phyloP scores from a whole-genome alignment of 257 asterid genomes.

The Nicotiana otophora region DNA sequence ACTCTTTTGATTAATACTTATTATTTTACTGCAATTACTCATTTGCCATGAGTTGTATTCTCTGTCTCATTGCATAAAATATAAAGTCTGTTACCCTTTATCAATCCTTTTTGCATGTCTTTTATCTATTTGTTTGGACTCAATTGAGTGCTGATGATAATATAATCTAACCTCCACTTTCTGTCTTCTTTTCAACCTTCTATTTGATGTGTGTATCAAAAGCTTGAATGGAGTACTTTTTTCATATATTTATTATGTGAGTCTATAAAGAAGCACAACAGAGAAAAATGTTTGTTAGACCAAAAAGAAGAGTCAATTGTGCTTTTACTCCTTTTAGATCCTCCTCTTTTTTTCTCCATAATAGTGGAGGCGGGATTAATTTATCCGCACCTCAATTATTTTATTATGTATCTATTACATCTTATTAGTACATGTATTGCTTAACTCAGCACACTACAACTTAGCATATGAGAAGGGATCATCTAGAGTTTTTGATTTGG shows the following conservation, averaged over 20 bases:
- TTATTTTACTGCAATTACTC: neutral
- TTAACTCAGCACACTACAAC: neutral
- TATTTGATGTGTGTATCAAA: slow-evolving; percentile 13
- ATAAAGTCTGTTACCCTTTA: neutral
- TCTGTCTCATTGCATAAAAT: neutral
- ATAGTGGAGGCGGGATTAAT: neutral
- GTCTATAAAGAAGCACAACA: slow-evolving; percentile 28
- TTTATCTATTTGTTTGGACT: slow-evolving; percentile 12
- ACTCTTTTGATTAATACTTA: neutral
- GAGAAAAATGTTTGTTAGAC: slow-evolving; percentile 25
- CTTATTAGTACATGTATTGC: neutral
- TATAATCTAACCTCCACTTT: slow-evolving; percentile 10
- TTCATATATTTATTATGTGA: slow-evolving; percentile 18
- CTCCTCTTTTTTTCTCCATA: neutral
- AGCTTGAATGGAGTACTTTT: slow-evolving; percentile 20
- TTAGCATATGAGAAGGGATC: neutral
- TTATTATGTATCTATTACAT: neutral
- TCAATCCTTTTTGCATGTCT: slow-evolving; percentile 4
- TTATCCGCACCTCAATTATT: neutral
- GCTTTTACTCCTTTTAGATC: slow-evolving; percentile 15
- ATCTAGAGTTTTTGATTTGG: neutral
- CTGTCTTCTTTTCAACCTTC: slow-evolving; percentile 12
- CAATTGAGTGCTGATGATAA: slow-evolving; percentile 10
- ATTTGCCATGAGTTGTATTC: slow-evolving; percentile 1
- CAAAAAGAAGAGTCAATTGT: slow-evolving; percentile 22